Base-by-base conservation (phyloP, 495 filamentous ascomycete genomes). In the Aspergillus carlsbadensis region DNA sequence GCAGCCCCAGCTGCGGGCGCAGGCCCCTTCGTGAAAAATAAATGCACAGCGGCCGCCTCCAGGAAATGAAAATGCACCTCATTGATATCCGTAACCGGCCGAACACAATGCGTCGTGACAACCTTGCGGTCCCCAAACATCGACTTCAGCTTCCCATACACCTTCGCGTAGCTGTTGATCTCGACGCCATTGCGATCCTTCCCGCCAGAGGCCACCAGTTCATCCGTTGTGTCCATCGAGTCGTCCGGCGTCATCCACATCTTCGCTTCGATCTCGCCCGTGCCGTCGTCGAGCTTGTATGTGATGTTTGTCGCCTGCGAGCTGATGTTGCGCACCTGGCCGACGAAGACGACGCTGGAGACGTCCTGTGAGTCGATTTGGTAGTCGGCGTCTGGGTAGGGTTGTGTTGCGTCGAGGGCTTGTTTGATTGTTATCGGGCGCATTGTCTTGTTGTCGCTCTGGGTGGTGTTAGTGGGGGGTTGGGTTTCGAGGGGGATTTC, bases 361-460 rank as follows among this genome's bases (percentile, higher is more conserved):
- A 87, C 72, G 62, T 88, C 86, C 26, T 78, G 69, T 54, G 83
- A 84, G 73, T 98, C 94, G 62, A 98, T 84, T 45, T 83, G 84
- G 78, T 90, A 90, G 22, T 83, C 81, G 44, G 85, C 84, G 55
- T 88, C 88, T 6, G 87, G 83, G 71, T 88, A 86, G 10, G 86
- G 76, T 64, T 89, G 86, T 55, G 82, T 76, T 49, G 89, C 87
- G 69, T 96, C 90, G 63, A 91, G 75, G 40, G 96, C 79, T 74
- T 98, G 94, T 69, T 96, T 96, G 67, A 97, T 89, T 39, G 94
- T 98, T 37, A 96, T 87, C 0, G 94, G 92, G 41, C 93, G 87
- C 56, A 98, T 81, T 45, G 88, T 92, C 40, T 92, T 82, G 66
- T 85, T 81, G 56, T 86, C 82, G 48, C 65, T 52, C 49, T 72